phyloP scores from a whole-genome alignment of 2,329 filamentous ascomycete species.

The Pseudopithomyces maydicus region DNA sequence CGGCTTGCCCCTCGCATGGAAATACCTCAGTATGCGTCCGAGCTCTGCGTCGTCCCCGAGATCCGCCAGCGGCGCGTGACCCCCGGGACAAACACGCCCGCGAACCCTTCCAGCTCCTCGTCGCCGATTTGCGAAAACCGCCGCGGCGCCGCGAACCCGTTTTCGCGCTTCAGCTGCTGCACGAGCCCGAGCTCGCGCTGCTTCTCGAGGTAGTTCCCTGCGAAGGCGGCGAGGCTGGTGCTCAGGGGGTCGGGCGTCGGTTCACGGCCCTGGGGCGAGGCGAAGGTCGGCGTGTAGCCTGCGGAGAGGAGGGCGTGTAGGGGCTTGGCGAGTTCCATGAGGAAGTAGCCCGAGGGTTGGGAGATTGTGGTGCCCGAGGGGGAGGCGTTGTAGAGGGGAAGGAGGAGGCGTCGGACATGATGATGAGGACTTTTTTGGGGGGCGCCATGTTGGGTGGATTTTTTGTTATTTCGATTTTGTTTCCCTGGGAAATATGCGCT shows the following conservation, averaged over 20 bases:
- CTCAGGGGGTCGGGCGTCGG: constrained; percentile 51
- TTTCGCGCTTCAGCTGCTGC: constrained; percentile 52
- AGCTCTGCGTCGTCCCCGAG: constrained; percentile 50
- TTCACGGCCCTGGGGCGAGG: constrained; percentile 50
- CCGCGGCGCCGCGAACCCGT: constrained; percentile 47
- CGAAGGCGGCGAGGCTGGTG: constrained; percentile 49
- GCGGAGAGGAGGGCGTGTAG: constrained; percentile 33
- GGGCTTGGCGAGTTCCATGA: constrained; percentile 41
- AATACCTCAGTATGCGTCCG: constrained; percentile 49
- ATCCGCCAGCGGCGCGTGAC: constrained; percentile 52
- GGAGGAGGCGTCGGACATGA: constrained; percentile 51
- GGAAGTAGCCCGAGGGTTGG: constrained; percentile 37
- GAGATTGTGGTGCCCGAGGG: constrained; percentile 28
- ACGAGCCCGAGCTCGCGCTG: constrained; percentile 48
- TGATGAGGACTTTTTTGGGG: constrained; percentile 50
- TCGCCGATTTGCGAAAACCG: constrained; percentile 48
- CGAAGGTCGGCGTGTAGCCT: constrained; percentile 52
- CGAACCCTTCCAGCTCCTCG: constrained; percentile 46
- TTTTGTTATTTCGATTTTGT: too few relatives aligned
- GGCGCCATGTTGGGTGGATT: constrained; percentile 19
- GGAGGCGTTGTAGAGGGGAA: constrained; percentile 33
- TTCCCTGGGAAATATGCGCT: too few relatives aligned
- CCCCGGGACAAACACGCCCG: constrained; percentile 54
- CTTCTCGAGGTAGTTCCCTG: constrained; percentile 54
- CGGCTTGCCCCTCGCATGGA: constrained; percentile 49